Evolutionary conservation across 139 green algal genomes (phyloP), one percentile per base, ranked within the genome.

Genomic region (Chlamydomonas eustigma): DNA sequence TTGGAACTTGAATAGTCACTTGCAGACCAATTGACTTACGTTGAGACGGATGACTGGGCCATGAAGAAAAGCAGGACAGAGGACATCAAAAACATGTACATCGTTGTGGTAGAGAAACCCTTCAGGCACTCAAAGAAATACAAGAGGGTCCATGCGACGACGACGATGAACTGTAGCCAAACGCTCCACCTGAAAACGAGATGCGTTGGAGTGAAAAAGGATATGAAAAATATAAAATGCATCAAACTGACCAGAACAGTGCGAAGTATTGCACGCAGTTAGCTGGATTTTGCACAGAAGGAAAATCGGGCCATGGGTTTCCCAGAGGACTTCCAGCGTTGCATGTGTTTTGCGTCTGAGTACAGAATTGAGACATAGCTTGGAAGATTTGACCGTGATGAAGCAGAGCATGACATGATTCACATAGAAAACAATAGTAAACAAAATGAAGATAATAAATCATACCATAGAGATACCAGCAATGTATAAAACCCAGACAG

Each of bases 21-120:
- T 58, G 44, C 44, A 58, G 12, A 18, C 12, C 44, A 12, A 58
- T 28, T 58, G 44, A 58, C 44, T 58, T 18, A 58, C 44, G 44
- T 18, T 28, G 44, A 58, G 44, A 58, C 12, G 44, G 12, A 28
- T 12, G 18, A 18, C 12, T 58, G 44, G 12, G 44, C 44, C 44
- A 58, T 58, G 44, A 58, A 58, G 44, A 58, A 58, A 18, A 58
- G 44, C 44, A 58, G 44, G 44, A 58, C 44, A 28, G 44, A 58
- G 44, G 44, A 58, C 44, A 58, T 58, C 12, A 58, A 18, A 18
- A 58, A 58, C 12, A 58, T 12, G 44, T 58, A 28, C 44, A 58
- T 58, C 44, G 44, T 58, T 18, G 18, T 28, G 44, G 44, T 58
- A 12, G 12, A 28, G 44, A 28, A 58, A 58, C 44, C 18, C 12